phyloP scores from a whole-genome alignment of 2,329 filamentous ascomycete species.

The Diaporthe batatas region DNA sequence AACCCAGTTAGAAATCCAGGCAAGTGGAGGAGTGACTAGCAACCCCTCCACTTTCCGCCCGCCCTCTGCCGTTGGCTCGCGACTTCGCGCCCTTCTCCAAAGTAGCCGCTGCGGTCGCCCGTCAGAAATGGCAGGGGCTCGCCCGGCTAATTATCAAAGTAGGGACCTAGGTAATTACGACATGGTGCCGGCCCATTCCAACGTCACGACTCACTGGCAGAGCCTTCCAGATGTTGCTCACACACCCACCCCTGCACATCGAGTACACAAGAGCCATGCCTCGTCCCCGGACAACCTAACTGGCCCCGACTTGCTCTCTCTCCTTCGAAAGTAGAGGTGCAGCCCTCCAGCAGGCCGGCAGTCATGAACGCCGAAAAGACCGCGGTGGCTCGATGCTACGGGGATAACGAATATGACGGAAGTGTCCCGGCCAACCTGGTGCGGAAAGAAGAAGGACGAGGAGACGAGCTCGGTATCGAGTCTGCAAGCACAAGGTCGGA shows the following conservation, averaged over 20 bases:
- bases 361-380: neutral
- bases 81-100: neutral
- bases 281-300: neutral
- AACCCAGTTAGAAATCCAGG: slow-evolving; percentile 8
- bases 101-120: neutral
- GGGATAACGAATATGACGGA: neutral
- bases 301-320: neutral
- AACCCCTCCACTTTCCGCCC: slow-evolving; percentile 4
- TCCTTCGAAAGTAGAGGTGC: too few species aligned
- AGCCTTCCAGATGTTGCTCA: neutral
- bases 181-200: slow-evolving; percentile 1
- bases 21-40: neutral
- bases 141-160: neutral
- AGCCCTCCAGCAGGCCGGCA: neutral
- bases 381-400: neutral
- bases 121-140: neutral
- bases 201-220: slow-evolving; percentile 13
- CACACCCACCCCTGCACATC: neutral
- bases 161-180: neutral
- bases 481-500: neutral
- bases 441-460: slow-evolving; percentile 1
- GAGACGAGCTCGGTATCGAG: neutral
- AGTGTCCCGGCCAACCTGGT: neutral
- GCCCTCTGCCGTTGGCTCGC: neutral
- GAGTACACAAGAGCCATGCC: neutral